Percentiles rank a stretch among this genome's conserved stretches.
phyloP scores from a whole-genome alignment of 2,329 filamentous ascomycete species.

The Cladosporium cucumerinum region DNA sequence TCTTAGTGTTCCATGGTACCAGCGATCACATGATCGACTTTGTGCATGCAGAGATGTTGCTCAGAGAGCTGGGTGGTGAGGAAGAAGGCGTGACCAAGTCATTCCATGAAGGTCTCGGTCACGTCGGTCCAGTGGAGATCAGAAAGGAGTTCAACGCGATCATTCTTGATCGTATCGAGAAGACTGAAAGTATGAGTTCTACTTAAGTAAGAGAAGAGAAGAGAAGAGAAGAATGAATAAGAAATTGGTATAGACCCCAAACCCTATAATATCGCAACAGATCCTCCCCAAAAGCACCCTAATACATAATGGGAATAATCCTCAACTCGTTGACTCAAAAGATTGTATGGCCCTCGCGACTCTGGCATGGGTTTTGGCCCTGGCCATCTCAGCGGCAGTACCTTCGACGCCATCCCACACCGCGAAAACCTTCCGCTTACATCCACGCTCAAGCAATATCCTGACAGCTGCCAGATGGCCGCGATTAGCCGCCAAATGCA shows the following conservation, averaged over 20 bases:
- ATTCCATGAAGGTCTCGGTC: slow-evolving; percentile 69
- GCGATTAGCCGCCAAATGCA: slow-evolving; percentile 29
- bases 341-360: slow-evolving; percentile 19
- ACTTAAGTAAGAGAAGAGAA: no score
- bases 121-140: slow-evolving; percentile 71
- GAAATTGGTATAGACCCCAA: slow-evolving; percentile 2
- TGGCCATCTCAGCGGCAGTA: slow-evolving; percentile 29
- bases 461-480: slow-evolving; percentile 25
- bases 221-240: not conserved
- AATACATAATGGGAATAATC: not conserved
- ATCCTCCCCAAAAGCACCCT: not conserved
- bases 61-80: slow-evolving; percentile 61
- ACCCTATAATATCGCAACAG: not conserved
- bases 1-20: slow-evolving; percentile 74
- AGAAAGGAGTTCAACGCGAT: slow-evolving; percentile 64
- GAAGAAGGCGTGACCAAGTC: slow-evolving; percentile 51
- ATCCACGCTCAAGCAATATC: slow-evolving; percentile 25
- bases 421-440: slow-evolving; percentile 17
- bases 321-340: not conserved
- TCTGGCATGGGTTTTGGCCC: slow-evolving; percentile 23
- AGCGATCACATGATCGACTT: slow-evolving; percentile 74
- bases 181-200: no score
- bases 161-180: slow-evolving; percentile 57
- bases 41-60: slow-evolving; percentile 66
- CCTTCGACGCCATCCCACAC: slow-evolving; percentile 29